phyloP scores from a whole-genome alignment of 495 filamentous ascomycete species.

The Pyrenopolyporus hunteri region DNA sequence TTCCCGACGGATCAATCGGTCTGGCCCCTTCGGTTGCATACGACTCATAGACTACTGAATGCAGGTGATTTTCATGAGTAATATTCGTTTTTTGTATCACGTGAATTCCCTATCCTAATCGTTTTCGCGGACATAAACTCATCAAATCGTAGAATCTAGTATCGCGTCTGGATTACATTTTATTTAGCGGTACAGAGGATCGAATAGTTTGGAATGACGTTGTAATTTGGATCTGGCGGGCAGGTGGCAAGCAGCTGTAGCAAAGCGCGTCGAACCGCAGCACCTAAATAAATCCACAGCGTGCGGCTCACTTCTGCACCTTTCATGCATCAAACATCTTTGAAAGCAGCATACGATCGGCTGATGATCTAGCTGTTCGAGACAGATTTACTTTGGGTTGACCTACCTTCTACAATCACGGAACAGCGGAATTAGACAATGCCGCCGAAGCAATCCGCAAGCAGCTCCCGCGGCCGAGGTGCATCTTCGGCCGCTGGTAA shows the following conservation, averaged over 20 bases:
- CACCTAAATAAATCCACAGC: neutral
- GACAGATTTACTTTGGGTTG: neutral
- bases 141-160: no score
- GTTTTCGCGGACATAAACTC: no score
- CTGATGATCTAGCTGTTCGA: no score
- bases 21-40: slow-evolving; percentile 47
- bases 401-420: neutral
- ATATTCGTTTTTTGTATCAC: neutral
- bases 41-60: slow-evolving; percentile 52
- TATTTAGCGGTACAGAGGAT: no score
- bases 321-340: neutral
- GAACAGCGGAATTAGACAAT: slow-evolving; percentile 1
- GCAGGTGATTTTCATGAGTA: slow-evolving; percentile 36
- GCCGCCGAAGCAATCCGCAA: slow-evolving; percentile 26
- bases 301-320: neutral
- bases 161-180: no score
- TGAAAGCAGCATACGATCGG: no score
- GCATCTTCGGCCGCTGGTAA: slow-evolving; percentile 16
- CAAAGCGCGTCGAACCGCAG: neutral
- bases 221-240: slow-evolving; percentile 3
- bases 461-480: slow-evolving; percentile 19
- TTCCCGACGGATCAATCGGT: slow-evolving; percentile 43
- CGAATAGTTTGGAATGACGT: neutral
- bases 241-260: slow-evolving; percentile 32
- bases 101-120: slow-evolving; percentile 8